Evolutionary conservation across 768 basidiomycete species (phyloP), one percentile per base, ranked within the genome.

Genomic region (Hydnum rufescens): DNA sequence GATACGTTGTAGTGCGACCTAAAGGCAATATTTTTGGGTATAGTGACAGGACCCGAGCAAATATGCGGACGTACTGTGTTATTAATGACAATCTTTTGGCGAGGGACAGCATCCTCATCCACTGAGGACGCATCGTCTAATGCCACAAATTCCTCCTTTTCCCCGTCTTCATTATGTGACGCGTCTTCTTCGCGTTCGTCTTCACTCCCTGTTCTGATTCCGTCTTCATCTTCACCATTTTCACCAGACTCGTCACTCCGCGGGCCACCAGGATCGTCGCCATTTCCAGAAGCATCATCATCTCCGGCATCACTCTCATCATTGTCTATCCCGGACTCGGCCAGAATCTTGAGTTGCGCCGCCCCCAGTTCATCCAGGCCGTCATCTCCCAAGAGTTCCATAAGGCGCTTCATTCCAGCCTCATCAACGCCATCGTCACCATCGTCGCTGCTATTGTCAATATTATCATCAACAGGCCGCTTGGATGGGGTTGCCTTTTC

Each of bases 1-100:
- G 58, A 90, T 88, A 54, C 86, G 80, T 51, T 78, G 75, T 43
- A 93, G 71, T 25, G 85, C 85, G 48, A 74, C 69, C 86, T 89
- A 50, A 51, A 23, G 39, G 31, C 1, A 19, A 1, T 8, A 32
- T 3, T 28, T 46, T 22, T 32, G 26, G 3, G 18, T 47, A 32
- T 16, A 48, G 29, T 29, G 4, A 4, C 3, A 32, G 16, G 28
- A 16, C 36, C 6, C 3, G 29, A 31, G 22, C 39, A 34, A 31
- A 3, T 25, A 42, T 36, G 32, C 39, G 46, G 29, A 68, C 76
- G 44, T 49, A 82, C 88, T 59, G 73, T 74, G 65, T 92, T 84
- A 69, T 92, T 77, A 51, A 86, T 76, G 58, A 80, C 78, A 44
- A 87, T 65, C 68, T 89, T 92, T 70, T 81, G 80, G 54, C 70